Percentiles rank a stretch among this genome's conserved stretches.
These are phyloP conservation scores for Heritiera littoralis DNA, from an alignment of 345 rosid species.

Conservation along the genomic window DNA sequence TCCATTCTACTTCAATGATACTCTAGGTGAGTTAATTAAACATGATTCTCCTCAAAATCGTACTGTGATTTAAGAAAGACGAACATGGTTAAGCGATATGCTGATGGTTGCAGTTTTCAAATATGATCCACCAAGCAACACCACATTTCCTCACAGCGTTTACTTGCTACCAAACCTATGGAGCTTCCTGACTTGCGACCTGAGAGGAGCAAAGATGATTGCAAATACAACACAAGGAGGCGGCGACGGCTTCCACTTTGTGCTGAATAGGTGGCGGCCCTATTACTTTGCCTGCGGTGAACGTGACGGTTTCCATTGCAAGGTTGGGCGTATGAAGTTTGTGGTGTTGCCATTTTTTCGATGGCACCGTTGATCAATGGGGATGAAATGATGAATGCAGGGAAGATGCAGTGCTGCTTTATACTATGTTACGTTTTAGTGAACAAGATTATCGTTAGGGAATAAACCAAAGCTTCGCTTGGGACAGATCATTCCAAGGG, in stretches of 20 bases:
- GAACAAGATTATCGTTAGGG: too few relatives aligned
- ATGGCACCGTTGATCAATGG: too few relatives aligned
- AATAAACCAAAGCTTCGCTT: too few relatives aligned
- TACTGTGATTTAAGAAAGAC: too few relatives aligned
- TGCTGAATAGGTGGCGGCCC: conserved; percentile 41
- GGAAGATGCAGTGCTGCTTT: too few relatives aligned
- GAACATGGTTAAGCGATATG: too few relatives aligned
- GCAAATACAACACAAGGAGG: conserved; percentile 52
- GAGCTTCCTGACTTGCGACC: conserved; percentile 53
- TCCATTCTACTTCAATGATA: conserved; percentile 62
- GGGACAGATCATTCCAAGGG: too few relatives aligned
- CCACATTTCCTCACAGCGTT: conserved; percentile 54
- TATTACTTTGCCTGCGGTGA: conserved; percentile 71
- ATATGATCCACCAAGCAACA: conserved; percentile 52
- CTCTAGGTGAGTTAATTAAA: conserved; percentile 46
- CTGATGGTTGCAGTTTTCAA: conserved; percentile 60
- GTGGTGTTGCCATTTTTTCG: conserved; percentile 37
- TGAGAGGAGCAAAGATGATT: conserved; percentile 47
- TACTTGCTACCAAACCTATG: conserved; percentile 49
- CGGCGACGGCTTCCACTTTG: conserved; percentile 61
- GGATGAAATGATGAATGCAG: too few relatives aligned
- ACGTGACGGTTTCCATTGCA: conserved; percentile 58
- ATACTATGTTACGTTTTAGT: too few relatives aligned
- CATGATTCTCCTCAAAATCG: too few relatives aligned
- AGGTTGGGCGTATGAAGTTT: conserved; percentile 66